These are phyloP conservation scores for Rhodomyrtus tomentosa DNA, from an alignment of 345 rosid genomes.

Conservation along the genomic window DNA sequence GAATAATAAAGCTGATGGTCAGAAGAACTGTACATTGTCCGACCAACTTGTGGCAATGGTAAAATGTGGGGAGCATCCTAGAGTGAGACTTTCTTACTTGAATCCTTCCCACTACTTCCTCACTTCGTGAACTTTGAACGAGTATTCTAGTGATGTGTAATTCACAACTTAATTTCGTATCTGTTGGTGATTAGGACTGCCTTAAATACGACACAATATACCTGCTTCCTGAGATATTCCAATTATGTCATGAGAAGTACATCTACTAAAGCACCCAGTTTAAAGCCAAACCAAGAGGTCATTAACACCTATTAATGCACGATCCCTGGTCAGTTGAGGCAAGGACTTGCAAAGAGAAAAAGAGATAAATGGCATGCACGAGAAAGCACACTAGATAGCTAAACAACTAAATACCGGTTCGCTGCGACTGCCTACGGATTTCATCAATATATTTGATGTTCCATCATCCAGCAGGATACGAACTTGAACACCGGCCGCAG, in stretches of 20 bases:
- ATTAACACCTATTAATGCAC: background rate
- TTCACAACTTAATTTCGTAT: background rate
- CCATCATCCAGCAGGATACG: slow-evolving; percentile 99
- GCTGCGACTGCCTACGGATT: slow-evolving; percentile 79
- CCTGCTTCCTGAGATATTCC: background rate
- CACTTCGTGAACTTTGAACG: background rate
- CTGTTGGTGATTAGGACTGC: background rate
- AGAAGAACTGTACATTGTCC: background rate
- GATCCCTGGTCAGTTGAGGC: background rate
- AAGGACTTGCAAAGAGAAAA: background rate
- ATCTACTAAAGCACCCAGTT: background rate
- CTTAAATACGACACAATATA: background rate
- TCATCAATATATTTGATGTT: slow-evolving; percentile 93
- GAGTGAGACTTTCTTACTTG: background rate
- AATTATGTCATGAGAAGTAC: background rate
- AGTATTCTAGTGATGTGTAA: background rate
- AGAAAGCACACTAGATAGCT: slow-evolving; percentile 4
- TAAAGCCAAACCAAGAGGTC: background rate
- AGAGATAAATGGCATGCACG: background rate
- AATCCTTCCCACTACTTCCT: background rate
- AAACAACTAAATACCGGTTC: slow-evolving; percentile 56
- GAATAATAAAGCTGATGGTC: background rate
- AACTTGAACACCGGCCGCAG: slow-evolving; percentile 92
- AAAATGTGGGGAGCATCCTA: background rate
- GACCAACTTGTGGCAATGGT: background rate